Evolutionary conservation across 2,329 filamentous ascomycete genomes (phyloP).

Genomic region (Cylindrodendrum hubeiense): DNA sequence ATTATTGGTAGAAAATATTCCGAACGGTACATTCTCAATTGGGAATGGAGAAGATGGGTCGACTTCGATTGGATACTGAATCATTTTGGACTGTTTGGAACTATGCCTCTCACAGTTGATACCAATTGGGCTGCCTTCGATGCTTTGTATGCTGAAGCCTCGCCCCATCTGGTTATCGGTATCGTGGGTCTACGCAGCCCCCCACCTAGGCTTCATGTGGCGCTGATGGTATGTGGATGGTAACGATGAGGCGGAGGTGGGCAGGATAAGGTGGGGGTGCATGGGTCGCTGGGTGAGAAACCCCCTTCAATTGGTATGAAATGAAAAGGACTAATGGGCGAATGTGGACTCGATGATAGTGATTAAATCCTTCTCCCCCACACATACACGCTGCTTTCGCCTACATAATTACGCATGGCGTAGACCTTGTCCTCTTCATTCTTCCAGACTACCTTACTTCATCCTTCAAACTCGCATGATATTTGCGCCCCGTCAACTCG

Average conservation of each 20-base stretch:
- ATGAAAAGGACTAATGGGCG: neutral
- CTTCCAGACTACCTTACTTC: neutral
- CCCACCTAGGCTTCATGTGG: neutral
- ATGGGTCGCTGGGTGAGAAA: neutral
- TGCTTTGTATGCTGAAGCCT: neutral
- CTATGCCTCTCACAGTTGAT: neutral
- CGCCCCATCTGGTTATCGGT: neutral
- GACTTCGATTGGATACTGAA: neutral
- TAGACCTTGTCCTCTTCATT: neutral
- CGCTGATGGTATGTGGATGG: neutral
- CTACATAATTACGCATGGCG: too few relatives aligned
- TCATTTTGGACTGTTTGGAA: neutral
- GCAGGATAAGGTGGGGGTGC: neutral
- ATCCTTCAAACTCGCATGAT: neutral
- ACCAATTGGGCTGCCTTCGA: neutral
- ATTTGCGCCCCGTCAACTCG: neutral
- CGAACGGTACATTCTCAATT: constrained; percentile 1
- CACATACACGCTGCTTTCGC: too few relatives aligned
- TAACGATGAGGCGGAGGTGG: neutral
- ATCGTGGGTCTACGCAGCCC: neutral
- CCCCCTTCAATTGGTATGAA: neutral
- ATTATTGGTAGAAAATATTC: neutral
- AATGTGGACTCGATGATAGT: neutral
- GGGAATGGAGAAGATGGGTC: neutral
- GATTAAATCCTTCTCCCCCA: neutral